A percentile compares a stretch with the other conserved stretches of the same genome.
phyloP scores from a whole-genome alignment of 2,329 filamentous ascomycete genomes.

The Aspergillus felis region DNA sequence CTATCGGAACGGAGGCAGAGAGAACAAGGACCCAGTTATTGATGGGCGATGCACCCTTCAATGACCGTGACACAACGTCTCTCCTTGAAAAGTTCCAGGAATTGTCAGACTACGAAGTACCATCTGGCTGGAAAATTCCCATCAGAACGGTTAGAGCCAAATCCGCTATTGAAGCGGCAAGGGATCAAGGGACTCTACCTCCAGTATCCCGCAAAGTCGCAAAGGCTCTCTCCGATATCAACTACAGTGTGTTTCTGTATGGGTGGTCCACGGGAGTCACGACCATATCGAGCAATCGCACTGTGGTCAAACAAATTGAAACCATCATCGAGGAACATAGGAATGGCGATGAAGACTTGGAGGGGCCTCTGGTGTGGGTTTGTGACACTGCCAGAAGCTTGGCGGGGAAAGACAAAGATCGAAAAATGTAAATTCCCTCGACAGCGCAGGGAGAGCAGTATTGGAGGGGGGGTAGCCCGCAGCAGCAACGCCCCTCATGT shows the following conservation, averaged over 20 bases:
- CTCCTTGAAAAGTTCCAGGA: constrained; percentile 37
- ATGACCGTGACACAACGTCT: constrained; percentile 28
- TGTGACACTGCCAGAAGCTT: constrained; percentile 63
- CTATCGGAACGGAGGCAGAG: constrained; percentile 60
- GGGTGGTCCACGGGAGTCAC: constrained; percentile 63
- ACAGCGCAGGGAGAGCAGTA: neutral
- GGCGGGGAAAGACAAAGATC: constrained; percentile 61
- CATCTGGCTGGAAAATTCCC: constrained; percentile 56
- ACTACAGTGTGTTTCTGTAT: constrained; percentile 66
- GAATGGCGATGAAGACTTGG: constrained; percentile 45
- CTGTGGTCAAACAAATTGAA: constrained; percentile 64
- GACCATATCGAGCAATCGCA: constrained; percentile 68
- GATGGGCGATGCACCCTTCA: constrained; percentile 46
- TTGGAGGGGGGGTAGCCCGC: neutral
- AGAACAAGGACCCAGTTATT: constrained; percentile 57
- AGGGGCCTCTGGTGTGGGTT: constrained; percentile 61
- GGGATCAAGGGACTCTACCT: constrained; percentile 42
- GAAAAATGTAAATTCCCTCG: constrained; percentile 23
- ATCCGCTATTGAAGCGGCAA: constrained; percentile 32
- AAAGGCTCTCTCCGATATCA: constrained; percentile 55
- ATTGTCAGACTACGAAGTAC: constrained; percentile 53
- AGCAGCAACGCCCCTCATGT: neutral
- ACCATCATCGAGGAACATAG: constrained; percentile 52
- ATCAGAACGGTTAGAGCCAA: constrained; percentile 54
- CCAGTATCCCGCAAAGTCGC: constrained; percentile 41